Percentiles rank a stretch among this genome's conserved stretches.
These are phyloP conservation scores for Chalaropsis thielavioides DNA, from an alignment of 2,329 filamentous ascomycete species.

Conservation along the genomic window DNA sequence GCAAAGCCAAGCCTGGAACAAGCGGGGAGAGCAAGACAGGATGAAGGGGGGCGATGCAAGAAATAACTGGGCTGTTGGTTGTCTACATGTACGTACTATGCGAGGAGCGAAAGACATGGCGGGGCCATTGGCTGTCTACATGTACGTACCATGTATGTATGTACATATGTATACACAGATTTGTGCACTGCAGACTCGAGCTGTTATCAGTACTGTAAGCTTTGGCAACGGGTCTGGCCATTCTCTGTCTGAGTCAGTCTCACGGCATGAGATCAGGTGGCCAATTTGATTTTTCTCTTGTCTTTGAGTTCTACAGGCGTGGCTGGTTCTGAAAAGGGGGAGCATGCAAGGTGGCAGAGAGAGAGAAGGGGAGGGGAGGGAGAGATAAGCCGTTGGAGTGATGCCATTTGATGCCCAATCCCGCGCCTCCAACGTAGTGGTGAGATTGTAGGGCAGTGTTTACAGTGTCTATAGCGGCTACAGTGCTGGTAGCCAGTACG, in stretches of 20 bases:
- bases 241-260: background rate
- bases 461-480: background rate
- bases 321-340: background rate
- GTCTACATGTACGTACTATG: background rate
- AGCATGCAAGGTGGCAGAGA: background rate
- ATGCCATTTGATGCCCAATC: slow-evolving; percentile 2
- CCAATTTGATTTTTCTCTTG: background rate
- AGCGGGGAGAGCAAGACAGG: background rate
- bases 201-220: background rate
- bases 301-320: background rate
- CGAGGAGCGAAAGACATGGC: background rate
- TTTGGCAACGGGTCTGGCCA: too few species aligned
- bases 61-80: background rate
- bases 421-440: background rate
- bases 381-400: background rate
- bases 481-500: too few species aligned
- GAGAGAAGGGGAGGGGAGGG: too few species aligned
- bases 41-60: background rate
- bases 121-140: background rate
- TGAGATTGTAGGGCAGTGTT: background rate
- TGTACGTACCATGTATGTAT: too few species aligned
- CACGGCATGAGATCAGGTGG: background rate
- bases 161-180: too few species aligned
- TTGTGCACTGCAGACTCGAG: too few species aligned
- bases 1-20: background rate